These are phyloP conservation scores for Dioszegia hungarica DNA, from an alignment of 768 basidiomycete species.

Conservation along the genomic window DNA sequence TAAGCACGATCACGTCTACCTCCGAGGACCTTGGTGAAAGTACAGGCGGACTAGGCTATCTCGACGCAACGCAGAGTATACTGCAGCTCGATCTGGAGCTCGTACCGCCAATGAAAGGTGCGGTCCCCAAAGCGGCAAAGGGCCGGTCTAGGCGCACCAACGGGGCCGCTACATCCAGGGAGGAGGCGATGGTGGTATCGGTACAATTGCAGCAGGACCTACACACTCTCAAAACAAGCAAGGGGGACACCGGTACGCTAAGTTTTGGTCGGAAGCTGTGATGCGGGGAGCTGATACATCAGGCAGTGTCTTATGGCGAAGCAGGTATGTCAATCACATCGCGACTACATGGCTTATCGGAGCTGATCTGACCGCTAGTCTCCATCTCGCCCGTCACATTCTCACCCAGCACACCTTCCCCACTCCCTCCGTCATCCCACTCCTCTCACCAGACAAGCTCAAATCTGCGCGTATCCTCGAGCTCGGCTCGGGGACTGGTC, in stretches of 20 bases:
- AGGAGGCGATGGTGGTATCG: conserved; percentile 3
- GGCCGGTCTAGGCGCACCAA: background rate
- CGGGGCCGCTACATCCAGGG: too few species aligned
- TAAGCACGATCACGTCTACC: conserved; percentile 21
- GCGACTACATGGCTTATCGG: background rate
- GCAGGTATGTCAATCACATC: conserved; percentile 17
- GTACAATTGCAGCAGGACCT: conserved; percentile 42
- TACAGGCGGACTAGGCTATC: conserved; percentile 34
- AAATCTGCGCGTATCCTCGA: conserved; percentile 29
- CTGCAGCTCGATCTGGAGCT: conserved; percentile 33
- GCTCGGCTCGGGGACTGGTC: conserved; percentile 45
- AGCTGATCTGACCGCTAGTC: too few species aligned
- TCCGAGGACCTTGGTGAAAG: background rate
- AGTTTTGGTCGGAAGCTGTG: too few species aligned
- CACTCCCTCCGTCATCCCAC: conserved; percentile 4
- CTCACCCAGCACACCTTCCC: conserved; percentile 29
- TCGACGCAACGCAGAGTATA: conserved; percentile 20
- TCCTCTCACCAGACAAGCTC: conserved; percentile 16
- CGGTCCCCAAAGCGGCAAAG: background rate
- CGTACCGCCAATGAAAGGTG: background rate
- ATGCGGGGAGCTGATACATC: background rate
- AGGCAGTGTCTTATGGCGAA: conserved; percentile 47
- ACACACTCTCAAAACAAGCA: conserved; percentile 33
- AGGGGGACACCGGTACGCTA: conserved; percentile 42
- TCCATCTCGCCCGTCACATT: conserved; percentile 33